These are phyloP conservation scores for Alternaria alternata DNA, from an alignment of 2,329 filamentous ascomycete species.

Conservation along the genomic window DNA sequence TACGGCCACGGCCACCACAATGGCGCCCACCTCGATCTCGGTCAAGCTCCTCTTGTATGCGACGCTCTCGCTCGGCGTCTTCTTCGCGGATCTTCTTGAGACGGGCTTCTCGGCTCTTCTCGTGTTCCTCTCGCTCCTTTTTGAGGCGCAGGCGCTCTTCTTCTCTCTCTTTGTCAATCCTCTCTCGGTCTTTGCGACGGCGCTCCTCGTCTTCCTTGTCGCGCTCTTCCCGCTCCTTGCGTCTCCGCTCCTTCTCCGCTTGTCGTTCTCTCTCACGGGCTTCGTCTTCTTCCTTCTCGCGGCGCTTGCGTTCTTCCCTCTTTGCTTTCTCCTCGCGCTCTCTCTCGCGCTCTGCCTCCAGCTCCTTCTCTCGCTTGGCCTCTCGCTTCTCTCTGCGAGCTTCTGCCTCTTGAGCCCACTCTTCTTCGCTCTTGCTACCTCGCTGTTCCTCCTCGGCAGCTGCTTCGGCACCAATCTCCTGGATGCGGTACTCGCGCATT, in stretches of 20 bases:
- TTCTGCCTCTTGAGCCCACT: slow-evolving; percentile 74
- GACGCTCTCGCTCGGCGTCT: slow-evolving; percentile 45
- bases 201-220: slow-evolving; percentile 45
- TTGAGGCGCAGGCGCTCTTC: slow-evolving; percentile 60
- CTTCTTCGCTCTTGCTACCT: slow-evolving; percentile 76
- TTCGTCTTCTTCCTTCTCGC: slow-evolving; percentile 58
- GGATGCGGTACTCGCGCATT: slow-evolving; percentile 72
- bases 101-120: slow-evolving; percentile 55
- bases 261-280: slow-evolving; percentile 56
- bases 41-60: slow-evolving; percentile 60
- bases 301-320: slow-evolving; percentile 64
- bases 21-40: slow-evolving; percentile 55
- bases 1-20: slow-evolving; percentile 39
- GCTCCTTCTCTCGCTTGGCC: slow-evolving; percentile 67
- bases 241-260: slow-evolving; percentile 55
- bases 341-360: slow-evolving; percentile 65
- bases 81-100: slow-evolving; percentile 50
- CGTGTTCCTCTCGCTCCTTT: slow-evolving; percentile 51
- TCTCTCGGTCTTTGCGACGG: slow-evolving; percentile 40
- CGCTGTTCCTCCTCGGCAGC: slow-evolving; percentile 70
- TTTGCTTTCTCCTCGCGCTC: slow-evolving; percentile 62
- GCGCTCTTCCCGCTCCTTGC: slow-evolving; percentile 42
- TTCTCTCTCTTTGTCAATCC: slow-evolving; percentile 54
- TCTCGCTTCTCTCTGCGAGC: slow-evolving; percentile 68
- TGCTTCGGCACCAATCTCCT: slow-evolving; percentile 73